A percentile compares a stretch with the other conserved stretches of the same genome.
Conservation (phyloP, 768 basidiomycete species). For the Kwoniella dejecticola region DNA sequence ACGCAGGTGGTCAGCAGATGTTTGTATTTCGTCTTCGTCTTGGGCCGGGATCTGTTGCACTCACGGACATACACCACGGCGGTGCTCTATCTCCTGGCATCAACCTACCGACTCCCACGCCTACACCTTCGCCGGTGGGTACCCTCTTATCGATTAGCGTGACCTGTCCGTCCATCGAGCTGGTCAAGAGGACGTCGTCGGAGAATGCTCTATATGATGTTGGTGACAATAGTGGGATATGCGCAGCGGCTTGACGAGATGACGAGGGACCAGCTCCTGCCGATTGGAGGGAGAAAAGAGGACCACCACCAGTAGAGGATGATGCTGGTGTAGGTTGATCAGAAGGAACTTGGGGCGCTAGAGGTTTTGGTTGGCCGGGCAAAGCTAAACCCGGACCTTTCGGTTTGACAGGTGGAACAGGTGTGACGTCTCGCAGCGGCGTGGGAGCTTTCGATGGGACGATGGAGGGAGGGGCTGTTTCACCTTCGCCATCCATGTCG, state of each 20-base stretch:
- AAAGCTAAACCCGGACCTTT: slow-evolving; percentile 23
- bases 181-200: slow-evolving; percentile 80
- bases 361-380: slow-evolving; percentile 25
- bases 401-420: slow-evolving; percentile 10
- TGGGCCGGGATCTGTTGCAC: too few species aligned
- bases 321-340: slow-evolving; percentile 32
- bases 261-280: slow-evolving; percentile 18
- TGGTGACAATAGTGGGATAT: slow-evolving; percentile 62
- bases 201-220: slow-evolving; percentile 68
- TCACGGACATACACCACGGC: slow-evolving; percentile 92
- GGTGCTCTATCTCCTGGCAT: slow-evolving; percentile 90
- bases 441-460: slow-evolving; percentile 18
- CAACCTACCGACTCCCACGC: slow-evolving; percentile 74
- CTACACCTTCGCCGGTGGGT: slow-evolving; percentile 56
- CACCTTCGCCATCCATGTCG: slow-evolving; percentile 68
- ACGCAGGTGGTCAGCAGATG: too few species aligned
- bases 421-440: slow-evolving; percentile 17
- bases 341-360: neutral
- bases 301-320: slow-evolving; percentile 19
- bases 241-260: slow-evolving; percentile 22
- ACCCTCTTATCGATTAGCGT: slow-evolving; percentile 86
- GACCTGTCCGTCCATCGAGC: slow-evolving; percentile 87
- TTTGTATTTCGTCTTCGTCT: too few species aligned
- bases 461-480: slow-evolving; percentile 46
- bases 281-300: slow-evolving; percentile 28